Conservation (phyloP, 148 eudicot species). For the Rhododendron mucronatum region DNA sequence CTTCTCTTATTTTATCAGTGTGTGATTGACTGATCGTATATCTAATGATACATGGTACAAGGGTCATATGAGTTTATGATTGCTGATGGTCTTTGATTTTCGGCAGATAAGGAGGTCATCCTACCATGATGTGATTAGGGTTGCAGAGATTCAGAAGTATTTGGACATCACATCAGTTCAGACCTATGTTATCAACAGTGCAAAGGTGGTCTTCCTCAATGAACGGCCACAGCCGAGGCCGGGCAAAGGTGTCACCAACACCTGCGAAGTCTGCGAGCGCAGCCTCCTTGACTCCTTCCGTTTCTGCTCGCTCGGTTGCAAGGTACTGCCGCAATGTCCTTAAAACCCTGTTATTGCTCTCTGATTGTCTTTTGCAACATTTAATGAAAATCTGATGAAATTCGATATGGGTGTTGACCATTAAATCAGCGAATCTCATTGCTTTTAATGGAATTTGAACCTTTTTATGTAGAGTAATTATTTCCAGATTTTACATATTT, state of each 20-base stretch:
- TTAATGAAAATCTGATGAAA: not conserved
- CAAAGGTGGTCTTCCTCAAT: constrained; percentile 79
- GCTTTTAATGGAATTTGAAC: not conserved
- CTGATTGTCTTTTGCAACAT: not conserved
- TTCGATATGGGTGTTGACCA: not conserved
- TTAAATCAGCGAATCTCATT: not conserved
- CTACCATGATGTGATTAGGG: constrained; percentile 94
- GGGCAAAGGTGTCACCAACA: constrained; percentile 83
- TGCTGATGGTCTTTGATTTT: not conserved
- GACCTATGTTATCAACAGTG: constrained; percentile 85
- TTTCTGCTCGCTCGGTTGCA: constrained; percentile 93
- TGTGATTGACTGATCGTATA: too few relatives aligned
- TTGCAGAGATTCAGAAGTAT: constrained; percentile 71
- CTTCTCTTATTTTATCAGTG: not conserved
- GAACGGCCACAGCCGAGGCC: constrained; percentile 92
- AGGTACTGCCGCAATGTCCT: constrained; percentile 34
- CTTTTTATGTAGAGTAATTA: not conserved
- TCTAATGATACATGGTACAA: not conserved
- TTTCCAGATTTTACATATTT: not conserved
- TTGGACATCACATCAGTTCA: constrained; percentile 74
- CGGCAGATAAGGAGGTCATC: constrained; percentile 82
- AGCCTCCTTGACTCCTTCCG: constrained; percentile 88
- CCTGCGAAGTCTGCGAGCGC: constrained; percentile 79
- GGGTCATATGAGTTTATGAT: not conserved
- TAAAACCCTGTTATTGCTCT: not conserved